Evolutionary conservation across 805 yeast species (phyloP), one percentile per base, ranked within the genome.

Genomic region (Yarrowia divulgata): DNA sequence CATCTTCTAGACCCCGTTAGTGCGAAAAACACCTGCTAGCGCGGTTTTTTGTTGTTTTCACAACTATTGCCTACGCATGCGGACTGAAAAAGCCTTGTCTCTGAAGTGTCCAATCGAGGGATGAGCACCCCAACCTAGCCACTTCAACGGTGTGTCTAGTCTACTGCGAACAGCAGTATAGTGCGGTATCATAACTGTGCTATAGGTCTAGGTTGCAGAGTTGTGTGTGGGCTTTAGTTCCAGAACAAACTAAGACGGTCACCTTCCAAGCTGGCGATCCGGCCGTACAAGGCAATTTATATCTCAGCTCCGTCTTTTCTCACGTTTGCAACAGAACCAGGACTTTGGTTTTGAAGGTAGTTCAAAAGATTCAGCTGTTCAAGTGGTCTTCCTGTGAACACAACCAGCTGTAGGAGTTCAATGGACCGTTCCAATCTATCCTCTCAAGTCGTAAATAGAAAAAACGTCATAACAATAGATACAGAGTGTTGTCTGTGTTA

Each of bases 111-210:
- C 50, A 23, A 46, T 46, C 29, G 34, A 19, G 50, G 34, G 50
- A 46, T 19, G 32, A 23, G 48, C 8, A 18, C 48, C 14, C 49
- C n/a, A n/a, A n/a, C 4, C 34, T 46, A 46, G 50, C 50, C 50
- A 46, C 32, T 46, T 46, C 50, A 46, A 46, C 50, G 50, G 50
- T 46, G 50, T 23, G 50, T 45, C 49, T 45, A 45, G 49, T 46
- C 50, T 14, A 16, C 16, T 40, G 45, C 3, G 29, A 40, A 14
- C n/a, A 16, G 45, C 18, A 16, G 45, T 13, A 16, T 14, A 16
- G 14, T 2, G 14, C 6, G 0, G 50, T 46, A 46, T 46, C 9
- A 46, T 46, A 46, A 46, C 34, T 19, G 29, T 23, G 34, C 50
- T 10, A 19, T 14, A 46, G 29, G 50, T 46, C 50, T 46, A 46